Evolutionary conservation across 225 moss, liverwort and hornwort species (phyloP).

Genomic region (Marchantia paleacea): DNA sequence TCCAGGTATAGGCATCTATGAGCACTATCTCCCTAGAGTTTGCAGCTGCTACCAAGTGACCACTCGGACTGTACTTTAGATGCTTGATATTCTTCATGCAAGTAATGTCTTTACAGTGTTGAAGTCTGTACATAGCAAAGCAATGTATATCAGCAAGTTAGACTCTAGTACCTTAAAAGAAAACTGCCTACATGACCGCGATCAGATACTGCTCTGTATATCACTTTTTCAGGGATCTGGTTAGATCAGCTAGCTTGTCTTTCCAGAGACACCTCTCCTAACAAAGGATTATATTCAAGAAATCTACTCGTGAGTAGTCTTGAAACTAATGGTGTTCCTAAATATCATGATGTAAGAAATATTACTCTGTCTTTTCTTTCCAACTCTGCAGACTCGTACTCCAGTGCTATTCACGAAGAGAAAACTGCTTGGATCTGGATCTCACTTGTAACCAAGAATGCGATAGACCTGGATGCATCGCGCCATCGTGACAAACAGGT

Average conservation of each 20-base stretch:
- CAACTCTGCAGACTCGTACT: neutral
- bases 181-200: no score
- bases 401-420: neutral
- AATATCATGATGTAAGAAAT: neutral
- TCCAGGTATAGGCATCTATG: constrained; percentile 52
- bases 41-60: constrained; percentile 63
- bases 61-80: constrained; percentile 72
- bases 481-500: constrained; percentile 57
- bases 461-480: constrained; percentile 54
- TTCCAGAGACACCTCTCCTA: no score
- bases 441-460: constrained; percentile 61
- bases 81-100: constrained; percentile 50
- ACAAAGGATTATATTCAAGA: no score
- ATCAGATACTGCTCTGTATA: no score
- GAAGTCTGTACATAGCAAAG: constrained; percentile 30
- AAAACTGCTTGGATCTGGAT: neutral
- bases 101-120: constrained; percentile 50
- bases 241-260: neutral
- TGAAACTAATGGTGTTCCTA: neutral
- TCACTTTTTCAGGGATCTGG: no score
- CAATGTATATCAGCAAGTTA: no score
- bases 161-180: no score
- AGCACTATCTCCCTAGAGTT: constrained; percentile 57
- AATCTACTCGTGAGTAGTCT: no score
- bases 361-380: neutral